Conservation (phyloP, 176 grass and related monocot genomes). For the Musa acuminata region DNA sequence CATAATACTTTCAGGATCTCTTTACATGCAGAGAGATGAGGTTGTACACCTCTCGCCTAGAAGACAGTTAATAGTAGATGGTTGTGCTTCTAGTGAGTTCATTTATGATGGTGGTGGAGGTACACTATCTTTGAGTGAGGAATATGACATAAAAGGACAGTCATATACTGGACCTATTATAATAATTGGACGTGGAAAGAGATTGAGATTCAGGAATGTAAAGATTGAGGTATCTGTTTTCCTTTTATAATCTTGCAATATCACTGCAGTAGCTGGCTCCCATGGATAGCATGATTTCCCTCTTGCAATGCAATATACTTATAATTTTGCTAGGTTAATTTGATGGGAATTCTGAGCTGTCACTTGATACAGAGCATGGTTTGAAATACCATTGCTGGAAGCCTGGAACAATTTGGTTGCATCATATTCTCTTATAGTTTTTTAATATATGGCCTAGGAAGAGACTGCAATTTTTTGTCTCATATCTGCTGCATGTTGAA, state of each 20-base stretch:
- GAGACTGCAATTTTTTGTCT: too few species aligned
- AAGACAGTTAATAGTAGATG: conserved; percentile 96
- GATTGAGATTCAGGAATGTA: conserved; percentile 82
- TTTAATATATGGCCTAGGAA: too few species aligned
- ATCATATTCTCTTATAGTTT: too few species aligned
- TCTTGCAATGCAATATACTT: too few species aligned
- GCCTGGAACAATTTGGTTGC: too few species aligned
- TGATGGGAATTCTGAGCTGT: too few species aligned
- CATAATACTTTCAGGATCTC: conserved; percentile 57
- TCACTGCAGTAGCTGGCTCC: background rate
- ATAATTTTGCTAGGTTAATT: too few species aligned
- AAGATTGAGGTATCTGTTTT: conserved; percentile 79
- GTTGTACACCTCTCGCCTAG: conserved; percentile 69
- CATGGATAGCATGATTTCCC: background rate
- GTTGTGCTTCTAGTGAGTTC: conserved; percentile 60
- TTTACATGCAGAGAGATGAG: conserved; percentile 66
- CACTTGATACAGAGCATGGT: too few species aligned
- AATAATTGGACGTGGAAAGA: conserved; percentile 74
- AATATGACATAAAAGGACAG: conserved; percentile 67
- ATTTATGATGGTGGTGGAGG: conserved; percentile 91
- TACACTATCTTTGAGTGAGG: conserved; percentile 75
- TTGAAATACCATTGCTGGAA: too few species aligned
- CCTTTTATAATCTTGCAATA: background rate
- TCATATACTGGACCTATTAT: conserved; percentile 58
- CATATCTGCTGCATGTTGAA: too few species aligned